Percentiles rank a stretch among this genome's conserved stretches.
phyloP scores from a whole-genome alignment of 2,329 filamentous ascomycete genomes.

The Zymoseptoria crescenta region DNA sequence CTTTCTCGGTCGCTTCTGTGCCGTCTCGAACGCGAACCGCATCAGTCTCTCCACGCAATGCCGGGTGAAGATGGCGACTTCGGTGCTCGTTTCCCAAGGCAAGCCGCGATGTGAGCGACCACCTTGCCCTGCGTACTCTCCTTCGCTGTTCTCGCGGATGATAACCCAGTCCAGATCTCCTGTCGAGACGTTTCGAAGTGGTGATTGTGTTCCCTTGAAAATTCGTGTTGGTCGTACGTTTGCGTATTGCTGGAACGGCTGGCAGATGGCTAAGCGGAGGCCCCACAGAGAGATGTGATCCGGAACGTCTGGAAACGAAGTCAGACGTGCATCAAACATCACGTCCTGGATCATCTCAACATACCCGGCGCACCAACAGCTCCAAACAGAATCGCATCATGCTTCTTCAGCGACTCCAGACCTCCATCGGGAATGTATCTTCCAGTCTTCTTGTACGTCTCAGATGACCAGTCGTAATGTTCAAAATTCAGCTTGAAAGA shows the following conservation, averaged over 20 bases:
- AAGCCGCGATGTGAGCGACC: slow-evolving; percentile 52
- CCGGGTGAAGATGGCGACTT: slow-evolving; percentile 57
- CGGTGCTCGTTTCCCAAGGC: slow-evolving; percentile 54
- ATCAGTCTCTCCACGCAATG: slow-evolving; percentile 53
- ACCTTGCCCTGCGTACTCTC: slow-evolving; percentile 59
- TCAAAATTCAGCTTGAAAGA: slow-evolving; percentile 55
- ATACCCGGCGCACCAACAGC: slow-evolving; percentile 55
- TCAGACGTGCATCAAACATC: not conserved
- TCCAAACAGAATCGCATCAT: slow-evolving; percentile 62
- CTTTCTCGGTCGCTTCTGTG: slow-evolving; percentile 49
- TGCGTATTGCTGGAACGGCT: slow-evolving; percentile 50
- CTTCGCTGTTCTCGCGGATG: slow-evolving; percentile 59
- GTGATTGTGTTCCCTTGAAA: slow-evolving; percentile 52
- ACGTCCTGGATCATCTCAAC: slow-evolving; percentile 3
- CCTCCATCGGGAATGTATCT: slow-evolving; percentile 57
- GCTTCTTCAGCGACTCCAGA: slow-evolving; percentile 48
- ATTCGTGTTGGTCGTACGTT: slow-evolving; percentile 54
- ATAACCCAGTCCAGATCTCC: slow-evolving; percentile 61
- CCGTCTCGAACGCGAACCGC: slow-evolving; percentile 56
- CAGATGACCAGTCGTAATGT: slow-evolving; percentile 59
- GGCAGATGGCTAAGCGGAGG: slow-evolving; percentile 48
- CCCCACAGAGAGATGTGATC: slow-evolving; percentile 46
- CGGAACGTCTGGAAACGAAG: slow-evolving; percentile 37
- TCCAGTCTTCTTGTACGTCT: slow-evolving; percentile 57
- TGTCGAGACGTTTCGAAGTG: slow-evolving; percentile 45